Percentiles rank a stretch among this genome's conserved stretches.
These are phyloP conservation scores for Sugiyamaella sp. DNA, from an alignment of 1,139 yeast species.

Conservation along the genomic window DNA sequence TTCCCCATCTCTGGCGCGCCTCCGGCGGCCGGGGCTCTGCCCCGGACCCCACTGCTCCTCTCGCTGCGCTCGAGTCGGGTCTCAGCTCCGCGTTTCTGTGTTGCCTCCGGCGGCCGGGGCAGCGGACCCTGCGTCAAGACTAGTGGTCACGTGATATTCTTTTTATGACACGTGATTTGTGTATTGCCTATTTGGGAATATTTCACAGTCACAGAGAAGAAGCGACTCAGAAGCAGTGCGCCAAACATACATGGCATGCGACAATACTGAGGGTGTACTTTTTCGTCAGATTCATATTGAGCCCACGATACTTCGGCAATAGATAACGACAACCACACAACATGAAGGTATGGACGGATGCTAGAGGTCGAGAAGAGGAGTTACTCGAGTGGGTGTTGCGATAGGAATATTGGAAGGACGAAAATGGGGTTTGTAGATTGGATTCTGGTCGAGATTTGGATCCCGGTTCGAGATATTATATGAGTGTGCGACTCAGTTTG, in stretches of 20 bases:
- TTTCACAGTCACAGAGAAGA: constrained; percentile 10
- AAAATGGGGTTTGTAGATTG: no score
- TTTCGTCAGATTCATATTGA: constrained; percentile 20
- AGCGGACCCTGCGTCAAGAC: neutral
- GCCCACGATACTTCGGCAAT: constrained; percentile 19
- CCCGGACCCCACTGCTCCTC: neutral
- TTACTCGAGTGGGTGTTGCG: neutral
- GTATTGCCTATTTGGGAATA: neutral
- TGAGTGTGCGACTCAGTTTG: no score
- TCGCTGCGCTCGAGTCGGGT: constrained; percentile 1
- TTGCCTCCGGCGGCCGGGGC: constrained; percentile 5
- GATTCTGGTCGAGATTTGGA: no score
- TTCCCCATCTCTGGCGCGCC: neutral
- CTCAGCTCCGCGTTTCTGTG: neutral
- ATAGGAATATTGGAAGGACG: no score
- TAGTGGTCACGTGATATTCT: neutral
- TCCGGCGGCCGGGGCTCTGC: constrained; percentile 10
- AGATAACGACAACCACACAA: constrained; percentile 23
- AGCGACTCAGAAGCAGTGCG: constrained; percentile 13
- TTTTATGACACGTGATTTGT: neutral
- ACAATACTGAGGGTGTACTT: constrained; percentile 16
- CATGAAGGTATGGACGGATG: constrained; percentile 23
- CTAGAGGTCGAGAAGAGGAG: no score
- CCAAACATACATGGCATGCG: constrained; percentile 11
- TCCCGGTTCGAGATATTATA: no score